Evolutionary conservation across 2,329 filamentous ascomycete species (phyloP).

Genomic region (Microsporum ferrugineum): DNA sequence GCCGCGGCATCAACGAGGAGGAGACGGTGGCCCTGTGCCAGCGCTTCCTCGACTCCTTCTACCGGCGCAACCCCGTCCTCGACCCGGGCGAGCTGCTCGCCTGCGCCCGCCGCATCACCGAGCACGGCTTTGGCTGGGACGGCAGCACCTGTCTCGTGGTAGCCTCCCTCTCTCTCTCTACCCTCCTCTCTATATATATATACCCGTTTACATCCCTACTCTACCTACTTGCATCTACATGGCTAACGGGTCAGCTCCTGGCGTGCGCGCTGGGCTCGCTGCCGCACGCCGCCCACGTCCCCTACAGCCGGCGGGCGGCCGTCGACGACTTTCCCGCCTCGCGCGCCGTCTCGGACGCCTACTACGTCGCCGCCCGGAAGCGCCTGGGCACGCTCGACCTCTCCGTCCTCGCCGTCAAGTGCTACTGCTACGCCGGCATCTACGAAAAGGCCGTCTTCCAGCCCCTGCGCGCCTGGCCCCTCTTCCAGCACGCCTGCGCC

Average conservation of each 20-base stretch:
- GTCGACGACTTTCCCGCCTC: too few species aligned
- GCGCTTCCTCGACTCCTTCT: background rate
- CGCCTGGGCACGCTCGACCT: background rate
- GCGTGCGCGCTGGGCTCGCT: too few species aligned
- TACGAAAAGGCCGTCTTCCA: background rate
- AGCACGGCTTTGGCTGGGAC: slow-evolving; percentile 1
- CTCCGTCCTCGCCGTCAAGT: background rate
- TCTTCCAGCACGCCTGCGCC: background rate
- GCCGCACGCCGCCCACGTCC: too few species aligned
- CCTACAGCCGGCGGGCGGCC: too few species aligned
- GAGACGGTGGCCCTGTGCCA: background rate
- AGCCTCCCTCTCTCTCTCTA: background rate
- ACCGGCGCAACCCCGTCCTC: background rate
- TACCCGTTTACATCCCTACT: too few species aligned
- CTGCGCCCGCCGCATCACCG: background rate
- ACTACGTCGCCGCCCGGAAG: background rate
- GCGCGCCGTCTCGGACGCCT: background rate
- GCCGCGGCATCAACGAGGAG: background rate
- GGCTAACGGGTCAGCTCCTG: too few species aligned
- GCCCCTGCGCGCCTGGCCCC: background rate
- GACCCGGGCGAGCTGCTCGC: background rate
- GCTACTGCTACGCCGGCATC: background rate
- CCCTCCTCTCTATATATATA: too few species aligned
- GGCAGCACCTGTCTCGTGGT: background rate
- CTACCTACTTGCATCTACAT: too few species aligned